Evolutionary conservation across 192 early-diverging fungal species (phyloP).

Genomic region (Coemansia sp.): DNA sequence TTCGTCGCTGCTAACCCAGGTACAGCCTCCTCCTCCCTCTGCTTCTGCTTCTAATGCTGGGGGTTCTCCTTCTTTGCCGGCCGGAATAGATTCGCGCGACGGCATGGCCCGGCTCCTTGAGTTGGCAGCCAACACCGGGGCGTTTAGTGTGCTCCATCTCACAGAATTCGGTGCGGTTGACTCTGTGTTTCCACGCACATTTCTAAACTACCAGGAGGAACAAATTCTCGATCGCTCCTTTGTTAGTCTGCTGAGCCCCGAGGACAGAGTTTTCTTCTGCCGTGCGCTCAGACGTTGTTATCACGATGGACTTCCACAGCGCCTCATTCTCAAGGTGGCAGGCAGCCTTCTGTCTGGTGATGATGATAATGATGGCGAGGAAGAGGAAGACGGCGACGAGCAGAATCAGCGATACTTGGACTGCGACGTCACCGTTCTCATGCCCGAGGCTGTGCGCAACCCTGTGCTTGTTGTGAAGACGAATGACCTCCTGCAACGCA

Average conservation of each 20-base stretch:
- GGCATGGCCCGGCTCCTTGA: constrained; percentile 26
- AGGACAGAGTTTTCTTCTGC: constrained; percentile 45
- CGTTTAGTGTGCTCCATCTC: constrained; percentile 41
- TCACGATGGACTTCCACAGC: constrained; percentile 47
- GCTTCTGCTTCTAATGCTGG: not conserved
- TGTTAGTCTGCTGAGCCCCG: constrained; percentile 36
- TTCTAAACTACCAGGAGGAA: constrained; percentile 40
- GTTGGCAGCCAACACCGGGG: constrained; percentile 19
- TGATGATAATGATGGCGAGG: not conserved
- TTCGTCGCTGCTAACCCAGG: constrained; percentile 33
- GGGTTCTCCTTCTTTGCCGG: not conserved
- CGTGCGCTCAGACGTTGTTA: constrained; percentile 37
- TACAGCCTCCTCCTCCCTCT: not conserved
- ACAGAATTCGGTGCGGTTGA: constrained; percentile 51
- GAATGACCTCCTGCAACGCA: constrained; percentile 23
- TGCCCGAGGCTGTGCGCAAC: constrained; percentile 45
- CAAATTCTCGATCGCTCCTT: constrained; percentile 48
- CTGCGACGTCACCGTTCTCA: constrained; percentile 54
- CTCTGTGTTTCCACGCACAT: constrained; percentile 43
- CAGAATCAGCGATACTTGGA: constrained; percentile 16
- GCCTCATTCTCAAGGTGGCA: constrained; percentile 34
- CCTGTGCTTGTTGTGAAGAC: constrained; percentile 50
- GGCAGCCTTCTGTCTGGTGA: not conserved
- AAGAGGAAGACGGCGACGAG: not conserved
- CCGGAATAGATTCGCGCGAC: constrained; percentile 16